These are phyloP conservation scores for Noccaea caerulescens DNA, from an alignment of 345 rosid genomes.

Conservation along the genomic window DNA sequence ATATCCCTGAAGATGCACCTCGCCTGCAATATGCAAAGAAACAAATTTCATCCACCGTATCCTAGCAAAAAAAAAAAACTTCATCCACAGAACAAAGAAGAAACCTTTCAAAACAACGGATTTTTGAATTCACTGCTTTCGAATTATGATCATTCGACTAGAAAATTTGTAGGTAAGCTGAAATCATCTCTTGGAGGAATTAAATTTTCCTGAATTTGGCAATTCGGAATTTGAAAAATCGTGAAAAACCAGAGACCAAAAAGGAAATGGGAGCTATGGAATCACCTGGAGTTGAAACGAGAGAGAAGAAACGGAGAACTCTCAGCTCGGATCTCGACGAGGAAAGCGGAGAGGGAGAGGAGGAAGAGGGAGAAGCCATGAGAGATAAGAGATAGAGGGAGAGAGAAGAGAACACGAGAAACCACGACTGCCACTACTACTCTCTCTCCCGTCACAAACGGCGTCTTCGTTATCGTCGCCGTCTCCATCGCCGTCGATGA, in stretches of 20 bases:
- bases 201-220: not conserved
- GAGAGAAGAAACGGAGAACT: conserved; percentile 45
- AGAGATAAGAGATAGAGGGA: conserved; percentile 61
- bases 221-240: not conserved
- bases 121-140: not conserved
- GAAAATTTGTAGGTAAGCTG: not conserved
- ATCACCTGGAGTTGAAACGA: conserved; percentile 64
- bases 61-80: no score
- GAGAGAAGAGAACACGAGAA: conserved; percentile 56
- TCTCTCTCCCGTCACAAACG: conserved; percentile 75
- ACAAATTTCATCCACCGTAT: no score
- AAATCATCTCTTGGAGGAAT: not conserved
- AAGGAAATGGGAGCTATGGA: no score
- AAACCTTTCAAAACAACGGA: no score
- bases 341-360: conserved; percentile 60
- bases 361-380: conserved; percentile 72
- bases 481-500: conserved; percentile 11
- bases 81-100: no score
- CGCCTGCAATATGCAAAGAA: conserved; percentile 45
- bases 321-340: conserved; percentile 72
- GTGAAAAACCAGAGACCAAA: no score
- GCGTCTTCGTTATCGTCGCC: conserved; percentile 26
- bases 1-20: conserved; percentile 89
- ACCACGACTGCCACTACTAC: conserved; percentile 68
- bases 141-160: not conserved